Evolutionary conservation across 2,329 filamentous ascomycete genomes (phyloP).

Genomic region (Teratosphaeria epicoccoides): DNA sequence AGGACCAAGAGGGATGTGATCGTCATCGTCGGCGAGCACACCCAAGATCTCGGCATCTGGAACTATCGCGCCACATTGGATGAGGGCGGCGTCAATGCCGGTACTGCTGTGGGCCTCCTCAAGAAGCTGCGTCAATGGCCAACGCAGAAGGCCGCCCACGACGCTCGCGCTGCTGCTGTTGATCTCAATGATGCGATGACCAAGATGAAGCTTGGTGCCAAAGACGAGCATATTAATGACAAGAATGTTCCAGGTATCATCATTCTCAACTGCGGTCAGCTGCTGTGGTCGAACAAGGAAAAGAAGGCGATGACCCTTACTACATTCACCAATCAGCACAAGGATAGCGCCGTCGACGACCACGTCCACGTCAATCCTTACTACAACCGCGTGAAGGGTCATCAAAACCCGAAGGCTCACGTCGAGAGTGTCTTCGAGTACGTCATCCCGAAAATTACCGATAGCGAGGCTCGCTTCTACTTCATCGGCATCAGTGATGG

Average conservation of each 20-base stretch:
- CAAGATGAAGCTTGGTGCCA: conserved; percentile 1
- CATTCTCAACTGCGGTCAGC: conserved; percentile 66
- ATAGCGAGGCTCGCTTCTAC: conserved; percentile 46
- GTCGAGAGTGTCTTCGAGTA: conserved; percentile 55
- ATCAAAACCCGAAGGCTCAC: conserved; percentile 50
- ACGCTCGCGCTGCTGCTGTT: background rate
- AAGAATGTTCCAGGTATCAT: conserved; percentile 48
- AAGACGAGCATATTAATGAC: background rate
- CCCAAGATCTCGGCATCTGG: conserved; percentile 64
- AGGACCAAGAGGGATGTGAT: conserved; percentile 48
- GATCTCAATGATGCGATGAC: background rate
- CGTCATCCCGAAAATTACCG: conserved; percentile 43
- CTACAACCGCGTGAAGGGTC: conserved; percentile 52
- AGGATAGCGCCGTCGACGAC: conserved; percentile 45
- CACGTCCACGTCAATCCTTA: conserved; percentile 41
- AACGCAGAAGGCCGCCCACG: background rate
- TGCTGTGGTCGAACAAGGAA: conserved; percentile 62
- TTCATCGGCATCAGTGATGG: conserved; percentile 62
- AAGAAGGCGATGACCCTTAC: conserved; percentile 48
- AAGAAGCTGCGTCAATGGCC: conserved; percentile 28
- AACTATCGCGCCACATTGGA: conserved; percentile 58
- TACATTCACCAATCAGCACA: conserved; percentile 49
- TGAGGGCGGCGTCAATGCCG: conserved; percentile 54
- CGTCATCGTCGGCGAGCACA: conserved; percentile 61
- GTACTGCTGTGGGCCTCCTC: conserved; percentile 59